These are phyloP conservation scores for Rhexocercosporidium sp. DNA, from an alignment of 2,329 filamentous ascomycete species.

Conservation along the genomic window DNA sequence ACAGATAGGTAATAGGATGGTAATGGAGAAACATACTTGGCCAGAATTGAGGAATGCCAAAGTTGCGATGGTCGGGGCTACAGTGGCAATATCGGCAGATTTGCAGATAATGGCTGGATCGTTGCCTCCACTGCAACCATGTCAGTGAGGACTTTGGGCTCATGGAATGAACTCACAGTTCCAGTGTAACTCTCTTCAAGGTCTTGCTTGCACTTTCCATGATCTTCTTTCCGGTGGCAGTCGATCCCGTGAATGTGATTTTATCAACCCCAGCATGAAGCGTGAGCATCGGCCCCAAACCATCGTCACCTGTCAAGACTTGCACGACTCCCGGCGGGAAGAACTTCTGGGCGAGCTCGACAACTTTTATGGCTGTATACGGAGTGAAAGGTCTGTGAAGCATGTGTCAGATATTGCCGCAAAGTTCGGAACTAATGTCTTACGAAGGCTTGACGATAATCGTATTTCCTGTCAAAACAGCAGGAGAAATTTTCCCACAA, in stretches of 20 bases:
- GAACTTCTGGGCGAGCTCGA: conserved; percentile 53
- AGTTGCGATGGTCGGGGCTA: conserved; percentile 51
- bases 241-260: conserved; percentile 64
- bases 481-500: conserved; percentile 55
- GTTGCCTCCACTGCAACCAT: conserved; percentile 52
- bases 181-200: conserved; percentile 48
- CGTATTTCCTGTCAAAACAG: conserved; percentile 57
- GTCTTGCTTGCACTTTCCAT: conserved; percentile 56
- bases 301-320: conserved; percentile 58
- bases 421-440: background rate
- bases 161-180: conserved; percentile 36
- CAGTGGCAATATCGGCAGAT: conserved; percentile 55
- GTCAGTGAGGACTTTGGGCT: background rate
- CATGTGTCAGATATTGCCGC: background rate
- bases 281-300: conserved; percentile 58
- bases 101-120: conserved; percentile 57
- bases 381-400: conserved; percentile 53
- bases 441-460: conserved; percentile 62
- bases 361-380: conserved; percentile 56
- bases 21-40: background rate
- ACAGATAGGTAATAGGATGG: background rate
- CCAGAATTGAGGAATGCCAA: conserved; percentile 58
- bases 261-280: conserved; percentile 59
- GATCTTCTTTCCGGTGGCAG: conserved; percentile 54
- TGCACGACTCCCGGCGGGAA: conserved; percentile 63